Percentiles rank a stretch among this genome's conserved stretches.
phyloP scores from a whole-genome alignment of 352 stramenopile genomes.

The Phytophthora cactorum region DNA sequence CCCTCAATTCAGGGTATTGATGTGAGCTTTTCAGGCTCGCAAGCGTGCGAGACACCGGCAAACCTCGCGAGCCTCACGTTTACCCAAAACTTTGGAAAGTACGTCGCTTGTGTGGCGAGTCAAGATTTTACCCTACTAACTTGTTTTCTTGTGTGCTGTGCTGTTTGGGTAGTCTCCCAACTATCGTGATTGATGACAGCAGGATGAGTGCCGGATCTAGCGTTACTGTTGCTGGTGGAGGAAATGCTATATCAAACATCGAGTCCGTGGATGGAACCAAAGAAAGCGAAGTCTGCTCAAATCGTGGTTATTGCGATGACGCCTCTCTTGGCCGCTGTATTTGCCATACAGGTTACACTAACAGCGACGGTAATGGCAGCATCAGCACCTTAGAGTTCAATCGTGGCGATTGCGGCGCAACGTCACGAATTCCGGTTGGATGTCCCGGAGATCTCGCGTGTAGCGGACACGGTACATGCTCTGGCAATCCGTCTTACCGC shows the following conservation, averaged over 20 bases:
- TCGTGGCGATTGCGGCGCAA: slow-evolving; percentile 68
- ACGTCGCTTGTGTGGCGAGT: slow-evolving; percentile 25
- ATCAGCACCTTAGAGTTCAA: slow-evolving; percentile 53
- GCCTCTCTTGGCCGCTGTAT: slow-evolving; percentile 60
- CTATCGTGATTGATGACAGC: slow-evolving; percentile 48
- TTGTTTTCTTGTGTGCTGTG: slow-evolving; percentile 2
- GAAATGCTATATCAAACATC: slow-evolving; percentile 13
- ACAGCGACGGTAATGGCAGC: slow-evolving; percentile 66
- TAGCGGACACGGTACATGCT: slow-evolving; percentile 83
- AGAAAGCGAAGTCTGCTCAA: slow-evolving; percentile 72
- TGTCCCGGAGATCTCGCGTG: slow-evolving; percentile 76
- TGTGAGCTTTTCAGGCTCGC: slow-evolving; percentile 57
- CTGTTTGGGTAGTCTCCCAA: slow-evolving; percentile 56
- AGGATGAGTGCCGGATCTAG: slow-evolving; percentile 41
- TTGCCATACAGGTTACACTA: slow-evolving; percentile 71
- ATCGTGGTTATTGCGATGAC: slow-evolving; percentile 68
- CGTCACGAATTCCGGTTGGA: slow-evolving; percentile 59
- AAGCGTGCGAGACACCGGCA: slow-evolving; percentile 64
- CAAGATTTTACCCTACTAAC: neutral
- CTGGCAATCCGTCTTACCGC: slow-evolving; percentile 49
- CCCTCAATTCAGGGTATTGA: slow-evolving; percentile 60
- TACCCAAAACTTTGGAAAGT: slow-evolving; percentile 84
- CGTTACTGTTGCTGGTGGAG: slow-evolving; percentile 37
- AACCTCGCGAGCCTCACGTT: slow-evolving; percentile 79
- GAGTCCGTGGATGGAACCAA: slow-evolving; percentile 66